Conservation (phyloP, 371 early-diverging fungal species). For the Mortierella sp. region DNA sequence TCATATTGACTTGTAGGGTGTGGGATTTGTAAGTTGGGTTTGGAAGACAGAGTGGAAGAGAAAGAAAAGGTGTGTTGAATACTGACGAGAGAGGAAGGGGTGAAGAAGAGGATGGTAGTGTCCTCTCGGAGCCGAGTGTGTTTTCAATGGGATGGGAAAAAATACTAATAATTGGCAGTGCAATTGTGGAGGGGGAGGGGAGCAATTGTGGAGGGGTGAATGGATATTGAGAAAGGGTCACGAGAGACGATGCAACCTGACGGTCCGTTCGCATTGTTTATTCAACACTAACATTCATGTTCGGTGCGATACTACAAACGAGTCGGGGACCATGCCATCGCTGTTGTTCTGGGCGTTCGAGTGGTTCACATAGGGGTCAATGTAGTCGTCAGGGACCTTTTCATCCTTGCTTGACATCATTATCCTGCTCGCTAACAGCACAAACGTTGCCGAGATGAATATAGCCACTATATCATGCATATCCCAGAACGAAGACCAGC, state of each 20-base stretch:
- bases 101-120: background rate
- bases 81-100: background rate
- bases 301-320: constrained; percentile 53
- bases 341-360: constrained; percentile 35
- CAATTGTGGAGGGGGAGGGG: no score
- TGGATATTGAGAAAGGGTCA: background rate
- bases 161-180: background rate
- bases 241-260: background rate
- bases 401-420: constrained; percentile 38
- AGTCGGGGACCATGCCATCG: constrained; percentile 51
- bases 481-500: no score
- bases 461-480: constrained; percentile 29
- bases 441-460: constrained; percentile 47
- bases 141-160: background rate
- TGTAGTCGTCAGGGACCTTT: constrained; percentile 46
- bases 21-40: background rate
- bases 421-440: constrained; percentile 50
- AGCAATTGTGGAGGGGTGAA: no score
- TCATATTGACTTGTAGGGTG: constrained; percentile 16
- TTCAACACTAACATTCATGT: constrained; percentile 10
- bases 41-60: background rate
- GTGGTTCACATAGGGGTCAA: constrained; percentile 54
- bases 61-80: background rate
- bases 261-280: background rate
- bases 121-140: no score